These are phyloP conservation scores for Terana coerulea DNA, from an alignment of 768 basidiomycete genomes.

Conservation along the genomic window DNA sequence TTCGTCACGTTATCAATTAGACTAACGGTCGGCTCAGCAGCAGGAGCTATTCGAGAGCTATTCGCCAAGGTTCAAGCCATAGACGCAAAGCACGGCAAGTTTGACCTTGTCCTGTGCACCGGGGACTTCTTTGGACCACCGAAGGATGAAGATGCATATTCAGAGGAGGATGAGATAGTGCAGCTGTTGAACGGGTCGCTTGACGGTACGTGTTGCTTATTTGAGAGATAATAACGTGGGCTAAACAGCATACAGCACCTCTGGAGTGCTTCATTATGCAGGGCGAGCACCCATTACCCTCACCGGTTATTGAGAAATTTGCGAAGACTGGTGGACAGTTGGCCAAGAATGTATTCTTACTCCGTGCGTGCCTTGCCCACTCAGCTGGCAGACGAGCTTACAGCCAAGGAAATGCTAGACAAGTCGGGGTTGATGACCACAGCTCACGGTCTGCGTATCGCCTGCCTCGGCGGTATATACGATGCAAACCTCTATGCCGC, in stretches of 20 bases:
- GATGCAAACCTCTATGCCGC: constrained; percentile 55
- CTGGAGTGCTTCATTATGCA: constrained; percentile 93
- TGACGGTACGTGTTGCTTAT: constrained; percentile 44
- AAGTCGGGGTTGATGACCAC: constrained; percentile 83
- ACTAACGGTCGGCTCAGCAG: constrained; percentile 77
- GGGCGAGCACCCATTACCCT: constrained; percentile 73
- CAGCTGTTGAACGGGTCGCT: constrained; percentile 65
- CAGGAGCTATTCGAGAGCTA: constrained; percentile 69
- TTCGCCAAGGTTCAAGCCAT: constrained; percentile 80
- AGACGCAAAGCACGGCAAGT: constrained; percentile 90
- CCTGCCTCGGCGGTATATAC: constrained; percentile 78
- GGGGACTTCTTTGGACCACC: constrained; percentile 83
- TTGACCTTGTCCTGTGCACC: constrained; percentile 75
- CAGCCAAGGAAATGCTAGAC: constrained; percentile 37
- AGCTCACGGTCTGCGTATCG: constrained; percentile 76
- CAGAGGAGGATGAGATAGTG: constrained; percentile 46
- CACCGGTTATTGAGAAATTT: constrained; percentile 69
- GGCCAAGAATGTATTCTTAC: constrained; percentile 76
- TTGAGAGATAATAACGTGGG: constrained; percentile 11
- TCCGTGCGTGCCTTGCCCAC: constrained; percentile 53
- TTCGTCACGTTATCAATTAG: constrained; percentile 27
- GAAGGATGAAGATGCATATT: constrained; percentile 29
- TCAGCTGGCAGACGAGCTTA: not conserved
- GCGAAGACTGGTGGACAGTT: constrained; percentile 75
- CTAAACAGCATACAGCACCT: constrained; percentile 50